phyloP scores from a whole-genome alignment of 148 eudicot genomes.

The Rhododendron williamsianum region DNA sequence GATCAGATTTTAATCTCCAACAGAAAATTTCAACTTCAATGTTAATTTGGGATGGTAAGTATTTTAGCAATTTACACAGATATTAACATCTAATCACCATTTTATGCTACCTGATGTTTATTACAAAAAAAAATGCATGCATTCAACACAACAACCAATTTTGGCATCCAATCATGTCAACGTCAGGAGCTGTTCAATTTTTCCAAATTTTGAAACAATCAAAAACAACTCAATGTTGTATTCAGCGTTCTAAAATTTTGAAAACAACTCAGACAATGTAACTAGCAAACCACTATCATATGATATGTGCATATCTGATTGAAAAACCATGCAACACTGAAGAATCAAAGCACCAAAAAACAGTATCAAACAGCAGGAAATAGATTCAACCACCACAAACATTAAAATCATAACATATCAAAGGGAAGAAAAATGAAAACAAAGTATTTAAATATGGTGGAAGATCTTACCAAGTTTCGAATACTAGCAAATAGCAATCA shows the following conservation, averaged over 20 bases:
- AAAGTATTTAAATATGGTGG: background rate
- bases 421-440: background rate
- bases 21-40: background rate
- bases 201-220: background rate
- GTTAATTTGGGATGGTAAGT: background rate
- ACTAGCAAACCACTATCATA: background rate
- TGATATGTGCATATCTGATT: background rate
- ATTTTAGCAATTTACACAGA: background rate
- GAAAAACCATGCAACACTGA: background rate
- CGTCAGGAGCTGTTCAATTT: background rate
- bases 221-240: background rate
- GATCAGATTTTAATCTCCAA: background rate
- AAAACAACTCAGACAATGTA: background rate
- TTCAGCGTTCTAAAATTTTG: background rate
- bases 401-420: background rate
- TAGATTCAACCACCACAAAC: background rate
- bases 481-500: background rate
- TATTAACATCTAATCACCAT: background rate
- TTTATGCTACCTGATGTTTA: background rate
- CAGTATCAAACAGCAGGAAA: background rate
- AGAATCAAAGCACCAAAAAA: background rate
- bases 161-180: background rate
- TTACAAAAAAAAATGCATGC: background rate
- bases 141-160: background rate
- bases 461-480: background rate